Percentiles rank a stretch among this genome's conserved stretches.
Evolutionary conservation across 108 stramenopile genomes (phyloP).

Genomic region (Skeletonema potamos): DNA sequence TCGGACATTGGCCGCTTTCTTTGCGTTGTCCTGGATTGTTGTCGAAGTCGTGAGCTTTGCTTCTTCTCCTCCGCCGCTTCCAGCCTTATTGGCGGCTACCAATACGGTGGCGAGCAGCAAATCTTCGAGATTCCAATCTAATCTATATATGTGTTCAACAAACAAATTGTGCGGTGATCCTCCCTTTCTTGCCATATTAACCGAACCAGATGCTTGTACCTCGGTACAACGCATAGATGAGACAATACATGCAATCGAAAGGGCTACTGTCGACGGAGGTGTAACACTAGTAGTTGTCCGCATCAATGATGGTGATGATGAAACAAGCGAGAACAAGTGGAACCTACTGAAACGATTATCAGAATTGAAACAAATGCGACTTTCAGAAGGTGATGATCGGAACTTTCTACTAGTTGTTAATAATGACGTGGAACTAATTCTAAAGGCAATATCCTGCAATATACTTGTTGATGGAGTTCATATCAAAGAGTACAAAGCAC

Average conservation of each 20-base stretch:
- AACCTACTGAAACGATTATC: constrained; percentile 43
- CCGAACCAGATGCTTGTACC: constrained; percentile 73
- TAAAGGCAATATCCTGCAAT: constrained; percentile 23
- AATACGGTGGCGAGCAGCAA: background rate
- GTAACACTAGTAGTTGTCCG: constrained; percentile 63
- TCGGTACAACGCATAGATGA: constrained; percentile 41
- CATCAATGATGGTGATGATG: constrained; percentile 17
- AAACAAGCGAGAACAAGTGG: constrained; percentile 12
- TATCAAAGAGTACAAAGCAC: constrained; percentile 69
- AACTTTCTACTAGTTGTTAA: constrained; percentile 59
- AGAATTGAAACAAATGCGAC: constrained; percentile 12
- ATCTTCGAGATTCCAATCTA: background rate
- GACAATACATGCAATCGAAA: constrained; percentile 52
- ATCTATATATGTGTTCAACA: background rate
- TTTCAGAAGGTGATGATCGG: background rate
- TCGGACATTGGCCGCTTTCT: background rate
- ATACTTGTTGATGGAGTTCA: constrained; percentile 67
- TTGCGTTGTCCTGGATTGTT: background rate
- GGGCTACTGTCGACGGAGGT: constrained; percentile 42
- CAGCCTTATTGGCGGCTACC: background rate
- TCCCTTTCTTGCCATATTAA: constrained; percentile 73
- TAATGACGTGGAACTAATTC: constrained; percentile 55
- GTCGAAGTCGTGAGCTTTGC: background rate
- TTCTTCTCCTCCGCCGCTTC: background rate
- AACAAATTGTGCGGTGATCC: constrained; percentile 25